phyloP scores from a whole-genome alignment of 805 yeast genomes.

The Candida schatavii region DNA sequence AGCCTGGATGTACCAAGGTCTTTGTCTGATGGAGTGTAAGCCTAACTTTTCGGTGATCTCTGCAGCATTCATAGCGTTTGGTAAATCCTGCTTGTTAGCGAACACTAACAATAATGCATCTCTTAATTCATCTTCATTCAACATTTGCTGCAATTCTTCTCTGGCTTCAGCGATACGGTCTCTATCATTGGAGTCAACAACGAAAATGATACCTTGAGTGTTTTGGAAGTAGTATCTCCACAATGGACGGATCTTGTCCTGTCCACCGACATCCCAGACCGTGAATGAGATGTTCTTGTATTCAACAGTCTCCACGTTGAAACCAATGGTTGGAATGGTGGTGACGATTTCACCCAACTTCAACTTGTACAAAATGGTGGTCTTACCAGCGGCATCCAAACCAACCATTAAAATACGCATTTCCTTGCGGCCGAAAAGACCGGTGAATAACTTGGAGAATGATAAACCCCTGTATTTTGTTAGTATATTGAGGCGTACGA shows the following conservation, averaged over 20 bases:
- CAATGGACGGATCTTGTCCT: conserved; percentile 96
- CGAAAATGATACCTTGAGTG: conserved; percentile 97
- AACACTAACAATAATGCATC: conserved; percentile 93
- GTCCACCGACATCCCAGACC: conserved; percentile 99
- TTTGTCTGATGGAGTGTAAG: conserved; percentile 93
- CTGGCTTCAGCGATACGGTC: conserved; percentile 97
- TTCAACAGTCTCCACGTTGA: conserved; percentile 96
- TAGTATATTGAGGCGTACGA: too few species aligned
- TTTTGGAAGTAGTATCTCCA: conserved; percentile 99
- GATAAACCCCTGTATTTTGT: conserved; percentile 76
- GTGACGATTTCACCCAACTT: conserved; percentile 95
- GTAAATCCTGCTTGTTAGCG: conserved; percentile 98
- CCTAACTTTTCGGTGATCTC: conserved; percentile 97
- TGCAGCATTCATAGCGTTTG: conserved; percentile 98
- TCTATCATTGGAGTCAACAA: conserved; percentile 96
- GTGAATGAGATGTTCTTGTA: conserved; percentile 95
- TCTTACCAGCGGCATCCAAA: conserved; percentile 97
- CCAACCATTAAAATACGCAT: conserved; percentile 99
- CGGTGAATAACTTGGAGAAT: conserved; percentile 88
- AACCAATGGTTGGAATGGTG: conserved; percentile 95
- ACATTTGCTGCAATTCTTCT: conserved; percentile 97
- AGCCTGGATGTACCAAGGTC: conserved; percentile 99
- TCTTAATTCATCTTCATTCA: conserved; percentile 96
- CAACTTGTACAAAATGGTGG: conserved; percentile 92
- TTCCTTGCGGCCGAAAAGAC: conserved; percentile 96